Evolutionary conservation across 2,329 filamentous ascomycete species (phyloP), one percentile per base, ranked within the genome.

Genomic region (Canariomyces notabilis): DNA sequence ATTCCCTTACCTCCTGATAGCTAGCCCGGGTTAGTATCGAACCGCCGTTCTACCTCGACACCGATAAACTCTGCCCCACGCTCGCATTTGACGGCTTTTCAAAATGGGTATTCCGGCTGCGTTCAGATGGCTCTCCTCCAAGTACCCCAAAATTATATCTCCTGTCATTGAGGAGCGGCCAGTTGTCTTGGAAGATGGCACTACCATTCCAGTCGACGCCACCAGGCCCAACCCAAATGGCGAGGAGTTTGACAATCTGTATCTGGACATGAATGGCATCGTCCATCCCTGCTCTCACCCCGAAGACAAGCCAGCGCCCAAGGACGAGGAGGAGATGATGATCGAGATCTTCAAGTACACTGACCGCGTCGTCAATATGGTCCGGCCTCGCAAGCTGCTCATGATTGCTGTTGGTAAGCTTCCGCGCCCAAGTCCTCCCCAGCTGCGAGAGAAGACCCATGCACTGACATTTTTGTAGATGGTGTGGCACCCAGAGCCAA

Each of bases 241-340:
- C 64, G 91, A 97, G 69, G 93, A 98, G 67, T 87, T 95, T 61
- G 91, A 98, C 70, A 98, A 98, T 61, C 75, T 98, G 5, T 98
- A 98, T 63, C 80, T 98, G 53, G 93, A 98, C 62, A 97, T 98
- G 91, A 98, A 98, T 67, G 94, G 93, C 64, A 98, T 98, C 57
- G 93, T 98, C 31, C 93, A 98, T 73, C 94, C 94, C 23, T 98
- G 93, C 71, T 95, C 91, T 37, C 93, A 98, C 70, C 93, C 93
- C 1, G 93, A 98, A 66, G 91, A 97, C 61, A 82, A 82, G 53
- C 89, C 93, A 2, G 82, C 93, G 4, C 93, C 93, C 9, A 86
- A 85, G 61, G 91, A 93, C 51, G 93, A 98, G 71, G 89, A 95
- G 65, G 93, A 97, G 70, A 98, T 98, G 93, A 98, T 98, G 93